phyloP scores from a whole-genome alignment of 2,329 filamentous ascomycete species.

The Exophiala sp. region DNA sequence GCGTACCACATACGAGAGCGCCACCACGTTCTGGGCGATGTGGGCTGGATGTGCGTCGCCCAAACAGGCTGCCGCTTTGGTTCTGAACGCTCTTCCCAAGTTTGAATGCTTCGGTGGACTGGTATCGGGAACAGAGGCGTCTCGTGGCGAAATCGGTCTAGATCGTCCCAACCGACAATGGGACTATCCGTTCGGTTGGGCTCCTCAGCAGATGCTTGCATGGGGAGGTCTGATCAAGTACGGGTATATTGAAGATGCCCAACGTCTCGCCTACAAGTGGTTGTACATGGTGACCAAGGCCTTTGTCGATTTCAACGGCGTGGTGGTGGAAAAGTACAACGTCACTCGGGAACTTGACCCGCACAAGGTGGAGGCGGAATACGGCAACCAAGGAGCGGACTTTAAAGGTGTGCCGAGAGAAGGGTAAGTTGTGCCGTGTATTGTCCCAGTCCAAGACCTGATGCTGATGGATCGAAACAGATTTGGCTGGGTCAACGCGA shows the following conservation, averaged over 20 bases:
- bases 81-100: constrained; percentile 71
- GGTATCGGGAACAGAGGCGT: constrained; percentile 82
- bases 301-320: constrained; percentile 96
- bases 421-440: constrained; percentile 61
- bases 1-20: constrained; percentile 78
- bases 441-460: neutral
- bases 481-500: constrained; percentile 98
- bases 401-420: constrained; percentile 95
- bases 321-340: constrained; percentile 98
- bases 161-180: constrained; percentile 91
- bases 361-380: constrained; percentile 91
- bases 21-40: constrained; percentile 94
- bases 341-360: constrained; percentile 85
- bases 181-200: constrained; percentile 98
- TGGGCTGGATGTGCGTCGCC: constrained; percentile 88
- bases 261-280: constrained; percentile 91
- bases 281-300: constrained; percentile 97
- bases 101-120: constrained; percentile 86
- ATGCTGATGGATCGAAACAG: constrained; percentile 42
- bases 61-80: constrained; percentile 76
- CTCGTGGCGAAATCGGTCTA: constrained; percentile 70
- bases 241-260: constrained; percentile 82
- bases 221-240: constrained; percentile 92
- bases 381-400: constrained; percentile 91
- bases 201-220: constrained; percentile 94